Percentiles rank a stretch among this genome's conserved stretches.
phyloP scores from a whole-genome alignment of 169 alveolate genomes.

The Plasmodium yoelii region DNA sequence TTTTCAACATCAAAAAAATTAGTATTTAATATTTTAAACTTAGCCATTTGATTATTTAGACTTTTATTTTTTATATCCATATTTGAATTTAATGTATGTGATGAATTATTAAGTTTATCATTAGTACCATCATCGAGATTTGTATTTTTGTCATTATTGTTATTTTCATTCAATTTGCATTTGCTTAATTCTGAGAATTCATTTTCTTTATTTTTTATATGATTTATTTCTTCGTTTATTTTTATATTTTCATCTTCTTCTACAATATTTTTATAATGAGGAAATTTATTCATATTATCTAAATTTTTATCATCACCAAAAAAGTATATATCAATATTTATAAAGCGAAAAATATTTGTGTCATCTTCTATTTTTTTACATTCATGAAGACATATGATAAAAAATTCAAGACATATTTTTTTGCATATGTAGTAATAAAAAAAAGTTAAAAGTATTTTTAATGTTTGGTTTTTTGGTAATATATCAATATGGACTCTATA shows the following conservation, averaged over 20 bases:
- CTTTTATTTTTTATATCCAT: too few species aligned
- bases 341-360: conserved; percentile 35
- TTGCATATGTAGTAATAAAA: conserved; percentile 72
- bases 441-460: conserved; percentile 45
- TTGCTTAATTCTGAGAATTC: too few species aligned
- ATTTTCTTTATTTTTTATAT: neutral
- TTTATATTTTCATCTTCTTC: neutral
- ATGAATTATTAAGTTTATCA: too few species aligned
- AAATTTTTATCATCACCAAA: neutral
- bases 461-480: conserved; percentile 45
- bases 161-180: too few species aligned
- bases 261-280: neutral
- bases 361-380: conserved; percentile 51
- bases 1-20: conserved; percentile 38
- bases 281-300: neutral
- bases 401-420: conserved; percentile 43
- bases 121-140: too few species aligned
- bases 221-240: neutral
- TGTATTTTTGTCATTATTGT: too few species aligned
- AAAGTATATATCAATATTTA: conserved; percentile 72
- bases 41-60: conserved; percentile 5
- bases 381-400: conserved; percentile 53
- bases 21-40: conserved; percentile 20
- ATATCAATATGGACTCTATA: conserved; percentile 61
- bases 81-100: too few species aligned